Percentiles rank a stretch among this genome's conserved stretches.
Conservation (phyloP, 352 stramenopile species). For the Blastocystis sp. region DNA sequence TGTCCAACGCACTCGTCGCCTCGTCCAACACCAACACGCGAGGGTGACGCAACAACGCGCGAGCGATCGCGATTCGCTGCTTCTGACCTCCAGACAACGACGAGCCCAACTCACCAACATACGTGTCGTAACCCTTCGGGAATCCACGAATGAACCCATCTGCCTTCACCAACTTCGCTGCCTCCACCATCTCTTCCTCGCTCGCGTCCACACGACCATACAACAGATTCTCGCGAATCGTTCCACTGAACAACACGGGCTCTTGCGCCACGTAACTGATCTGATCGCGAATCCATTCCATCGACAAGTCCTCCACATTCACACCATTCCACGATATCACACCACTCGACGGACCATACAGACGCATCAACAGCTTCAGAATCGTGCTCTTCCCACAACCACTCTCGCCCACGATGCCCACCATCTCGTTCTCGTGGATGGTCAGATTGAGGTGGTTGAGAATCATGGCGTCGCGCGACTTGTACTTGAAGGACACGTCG, state of each 20-base stretch:
- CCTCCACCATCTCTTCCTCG: conserved; percentile 81
- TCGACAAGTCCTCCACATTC: conserved; percentile 14
- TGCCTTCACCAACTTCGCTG: conserved; percentile 84
- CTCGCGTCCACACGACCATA: conserved; percentile 81
- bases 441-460: conserved; percentile 63
- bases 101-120: conserved; percentile 84
- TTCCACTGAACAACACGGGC: conserved; percentile 85
- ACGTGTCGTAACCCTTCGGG: conserved; percentile 84
- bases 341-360: conserved; percentile 74
- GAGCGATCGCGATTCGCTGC: conserved; percentile 90
- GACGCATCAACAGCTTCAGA: conserved; percentile 77
- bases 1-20: conserved; percentile 83
- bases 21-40: conserved; percentile 87
- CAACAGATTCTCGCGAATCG: conserved; percentile 82
- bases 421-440: conserved; percentile 74
- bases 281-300: conserved; percentile 77
- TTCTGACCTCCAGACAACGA: conserved; percentile 91
- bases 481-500: conserved; percentile 77
- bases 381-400: conserved; percentile 77
- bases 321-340: conserved; percentile 20
- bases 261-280: conserved; percentile 90
- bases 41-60: conserved; percentile 87
- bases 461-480: conserved; percentile 70
- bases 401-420: conserved; percentile 76
- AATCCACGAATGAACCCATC: conserved; percentile 88